Evolutionary conservation across 1,284 basidiomycete species (phyloP).

Genomic region (Coriolopsis trogii): DNA sequence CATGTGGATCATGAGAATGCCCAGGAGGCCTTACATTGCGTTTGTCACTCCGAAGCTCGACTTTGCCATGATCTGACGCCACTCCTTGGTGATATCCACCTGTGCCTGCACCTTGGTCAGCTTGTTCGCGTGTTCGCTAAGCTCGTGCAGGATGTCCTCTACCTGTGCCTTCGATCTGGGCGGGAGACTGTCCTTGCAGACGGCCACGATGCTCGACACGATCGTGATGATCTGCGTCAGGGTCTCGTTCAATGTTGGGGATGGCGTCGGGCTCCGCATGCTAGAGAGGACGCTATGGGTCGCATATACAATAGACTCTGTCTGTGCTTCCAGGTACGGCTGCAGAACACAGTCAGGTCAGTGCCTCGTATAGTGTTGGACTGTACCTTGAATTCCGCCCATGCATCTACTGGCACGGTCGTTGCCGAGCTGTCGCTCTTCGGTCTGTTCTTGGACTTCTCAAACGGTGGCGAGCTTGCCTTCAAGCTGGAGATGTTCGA

Average conservation of each 20-base stretch:
- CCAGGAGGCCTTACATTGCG: conserved; percentile 88
- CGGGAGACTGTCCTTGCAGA: conserved; percentile 90
- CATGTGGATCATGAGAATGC: too few relatives aligned
- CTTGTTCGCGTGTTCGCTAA: conserved; percentile 90
- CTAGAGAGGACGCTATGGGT: conserved; percentile 95
- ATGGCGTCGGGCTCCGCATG: conserved; percentile 90
- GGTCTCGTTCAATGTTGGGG: conserved; percentile 88
- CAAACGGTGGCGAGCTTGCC: conserved; percentile 75
- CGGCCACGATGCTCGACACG: conserved; percentile 95
- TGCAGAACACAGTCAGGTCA: too few relatives aligned
- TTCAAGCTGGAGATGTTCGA: conserved; percentile 71
- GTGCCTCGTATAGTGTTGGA: too few relatives aligned
- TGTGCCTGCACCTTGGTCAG: conserved; percentile 87
- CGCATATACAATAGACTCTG: conserved; percentile 94
- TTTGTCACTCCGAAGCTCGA: conserved; percentile 93
- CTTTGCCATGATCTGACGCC: conserved; percentile 90
- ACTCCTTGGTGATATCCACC: conserved; percentile 82
- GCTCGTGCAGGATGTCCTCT: conserved; percentile 78
- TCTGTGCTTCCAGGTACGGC: conserved; percentile 98
- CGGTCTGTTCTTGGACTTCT: conserved; percentile 41
- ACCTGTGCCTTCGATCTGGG: conserved; percentile 66
- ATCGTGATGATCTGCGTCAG: conserved; percentile 98
- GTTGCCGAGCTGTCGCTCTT: conserved; percentile 62
- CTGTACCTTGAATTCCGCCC: conserved; percentile 81
- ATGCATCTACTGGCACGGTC: conserved; percentile 72